A percentile compares a stretch with the other conserved stretches of the same genome.
phyloP scores from a whole-genome alignment of 1,284 basidiomycete species.

The Coniferiporia sulphurascens region DNA sequence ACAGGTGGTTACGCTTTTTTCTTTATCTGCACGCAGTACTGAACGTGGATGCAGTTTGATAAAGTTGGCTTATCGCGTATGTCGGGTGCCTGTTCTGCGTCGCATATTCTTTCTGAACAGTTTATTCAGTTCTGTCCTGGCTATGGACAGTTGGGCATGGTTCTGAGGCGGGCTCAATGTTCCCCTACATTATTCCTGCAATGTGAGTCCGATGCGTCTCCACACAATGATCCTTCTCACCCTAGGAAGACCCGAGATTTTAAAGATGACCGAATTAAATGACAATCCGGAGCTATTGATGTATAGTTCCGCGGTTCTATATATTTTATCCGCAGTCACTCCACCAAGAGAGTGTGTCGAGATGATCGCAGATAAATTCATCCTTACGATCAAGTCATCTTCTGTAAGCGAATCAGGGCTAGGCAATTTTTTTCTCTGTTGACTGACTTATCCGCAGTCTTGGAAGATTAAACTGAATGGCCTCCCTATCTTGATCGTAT shows the following conservation, averaged over 20 bases:
- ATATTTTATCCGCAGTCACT: slow-evolving; percentile 66
- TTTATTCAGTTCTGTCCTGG: slow-evolving; percentile 63
- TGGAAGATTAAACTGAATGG: slow-evolving; percentile 77
- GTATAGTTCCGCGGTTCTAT: slow-evolving; percentile 71
- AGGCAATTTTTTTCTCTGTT: neutral
- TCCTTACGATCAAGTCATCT: slow-evolving; percentile 64
- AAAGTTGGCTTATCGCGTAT: slow-evolving; percentile 76
- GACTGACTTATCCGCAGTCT: slow-evolving; percentile 40
- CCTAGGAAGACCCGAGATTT: slow-evolving; percentile 59
- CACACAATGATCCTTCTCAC: neutral
- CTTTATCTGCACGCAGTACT: slow-evolving; percentile 2
- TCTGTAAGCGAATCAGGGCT: slow-evolving; percentile 36
- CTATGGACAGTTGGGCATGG: slow-evolving; percentile 72
- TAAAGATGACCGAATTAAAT: slow-evolving; percentile 78
- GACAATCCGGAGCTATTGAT: slow-evolving; percentile 69
- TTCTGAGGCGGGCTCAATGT: slow-evolving; percentile 58
- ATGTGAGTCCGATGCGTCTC: slow-evolving; percentile 48
- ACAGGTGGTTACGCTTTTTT: slow-evolving; percentile 37
- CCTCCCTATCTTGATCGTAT: slow-evolving; percentile 70
- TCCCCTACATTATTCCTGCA: slow-evolving; percentile 72
- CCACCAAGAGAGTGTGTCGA: slow-evolving; percentile 60
- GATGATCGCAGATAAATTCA: slow-evolving; percentile 54
- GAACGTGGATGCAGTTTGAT: slow-evolving; percentile 58
- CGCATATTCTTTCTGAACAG: slow-evolving; percentile 7
- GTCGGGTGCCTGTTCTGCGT: slow-evolving; percentile 23